Evolutionary conservation across 768 basidiomycete species (phyloP).

Genomic region (Kwoniella sp.): DNA sequence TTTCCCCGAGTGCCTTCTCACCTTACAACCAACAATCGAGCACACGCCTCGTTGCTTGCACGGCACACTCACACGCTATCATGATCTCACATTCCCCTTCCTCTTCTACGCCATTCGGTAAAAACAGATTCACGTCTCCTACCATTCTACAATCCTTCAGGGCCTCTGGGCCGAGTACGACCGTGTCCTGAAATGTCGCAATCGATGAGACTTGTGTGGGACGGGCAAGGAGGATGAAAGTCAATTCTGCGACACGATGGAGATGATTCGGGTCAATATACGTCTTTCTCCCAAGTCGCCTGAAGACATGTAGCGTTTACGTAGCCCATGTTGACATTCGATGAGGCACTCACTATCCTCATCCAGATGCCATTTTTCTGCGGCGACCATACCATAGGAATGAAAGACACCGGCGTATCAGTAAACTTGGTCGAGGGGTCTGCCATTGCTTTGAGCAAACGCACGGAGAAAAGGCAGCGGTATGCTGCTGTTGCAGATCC

Average conservation of each 20-base stretch:
- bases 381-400: not conserved
- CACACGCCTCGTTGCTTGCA: no score
- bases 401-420: not conserved
- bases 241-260: conserved; percentile 76
- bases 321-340: no score
- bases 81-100: conserved; percentile 88
- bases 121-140: conserved; percentile 89
- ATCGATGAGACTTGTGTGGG: conserved; percentile 27
- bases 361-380: conserved; percentile 83
- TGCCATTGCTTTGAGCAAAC: no score
- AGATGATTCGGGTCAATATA: no score
- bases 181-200: not conserved
- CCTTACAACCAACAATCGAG: no score
- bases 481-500: not conserved
- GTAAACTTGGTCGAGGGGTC: no score
- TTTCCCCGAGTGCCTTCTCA: no score
- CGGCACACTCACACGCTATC: conserved; percentile 70
- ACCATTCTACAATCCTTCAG: conserved; percentile 66
- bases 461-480: no score
- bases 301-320: no score
- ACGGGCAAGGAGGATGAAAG: conserved; percentile 80
- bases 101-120: conserved; percentile 64
- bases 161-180: conserved; percentile 38
- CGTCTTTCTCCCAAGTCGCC: no score
- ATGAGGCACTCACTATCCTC: conserved; percentile 66